Evolutionary conservation across 306 rosid genomes (phyloP).

Genomic region (Corylus heterophylla): DNA sequence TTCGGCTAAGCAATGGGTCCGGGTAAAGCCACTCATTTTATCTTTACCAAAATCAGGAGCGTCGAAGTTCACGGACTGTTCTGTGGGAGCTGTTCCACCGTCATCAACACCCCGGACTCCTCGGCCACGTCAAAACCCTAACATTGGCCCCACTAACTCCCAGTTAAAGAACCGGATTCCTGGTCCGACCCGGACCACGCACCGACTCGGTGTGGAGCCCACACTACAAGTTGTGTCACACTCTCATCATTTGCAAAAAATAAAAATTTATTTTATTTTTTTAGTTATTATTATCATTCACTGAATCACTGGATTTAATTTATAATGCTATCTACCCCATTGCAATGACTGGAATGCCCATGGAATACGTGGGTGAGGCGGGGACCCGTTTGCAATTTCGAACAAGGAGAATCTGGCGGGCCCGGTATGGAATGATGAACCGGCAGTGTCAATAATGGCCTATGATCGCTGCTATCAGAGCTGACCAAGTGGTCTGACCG

Average conservation of each 20-base stretch:
- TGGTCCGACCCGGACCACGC: slow-evolving; percentile 10
- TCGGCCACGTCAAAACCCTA: slow-evolving; percentile 10
- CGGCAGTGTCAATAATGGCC: slow-evolving; percentile 13
- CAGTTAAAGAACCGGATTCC: slow-evolving; percentile 20
- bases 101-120: slow-evolving; percentile 2
- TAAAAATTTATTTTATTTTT: too few species aligned
- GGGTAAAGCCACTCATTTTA: too few species aligned
- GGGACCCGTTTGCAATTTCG: not conserved
- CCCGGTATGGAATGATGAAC: slow-evolving; percentile 4
- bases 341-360: not conserved
- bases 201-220: not conserved
- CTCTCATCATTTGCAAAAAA: not conserved
- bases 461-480: slow-evolving; percentile 5
- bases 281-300: not conserved
- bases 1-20: too few species aligned
- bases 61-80: slow-evolving; percentile 33
- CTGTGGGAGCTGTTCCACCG: slow-evolving; percentile 12
- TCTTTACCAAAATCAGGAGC: not conserved
- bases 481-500: slow-evolving; percentile 12
- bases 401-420: not conserved
- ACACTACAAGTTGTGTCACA: slow-evolving; percentile 8
- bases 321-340: not conserved
- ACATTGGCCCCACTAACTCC: slow-evolving; percentile 34
- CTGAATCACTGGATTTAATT: not conserved
- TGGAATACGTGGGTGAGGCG: rapidly evolving